These are phyloP conservation scores for Rhynchospora pubera DNA, from an alignment of 176 grass and related monocot genomes.

Conservation along the genomic window DNA sequence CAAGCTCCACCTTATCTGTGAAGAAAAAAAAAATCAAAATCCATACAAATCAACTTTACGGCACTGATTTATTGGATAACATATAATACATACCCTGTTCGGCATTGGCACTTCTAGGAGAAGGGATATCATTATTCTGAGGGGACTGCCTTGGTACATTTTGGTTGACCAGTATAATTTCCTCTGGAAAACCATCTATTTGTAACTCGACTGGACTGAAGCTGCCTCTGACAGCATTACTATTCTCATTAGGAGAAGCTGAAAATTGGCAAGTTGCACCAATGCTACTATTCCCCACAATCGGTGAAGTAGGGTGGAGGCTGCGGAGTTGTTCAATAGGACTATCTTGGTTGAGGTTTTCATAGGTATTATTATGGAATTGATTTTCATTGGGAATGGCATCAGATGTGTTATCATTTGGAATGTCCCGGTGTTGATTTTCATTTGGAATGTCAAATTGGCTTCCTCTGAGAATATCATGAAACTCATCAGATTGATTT, in stretches of 20 bases:
- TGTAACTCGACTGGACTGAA: background rate
- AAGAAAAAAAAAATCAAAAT: background rate
- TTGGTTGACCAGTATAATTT: background rate
- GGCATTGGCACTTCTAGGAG: background rate
- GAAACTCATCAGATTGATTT: slow-evolving; percentile 37
- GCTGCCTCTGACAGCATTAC: background rate
- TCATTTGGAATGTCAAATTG: background rate
- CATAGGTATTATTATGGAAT: background rate
- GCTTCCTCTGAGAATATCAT: slow-evolving; percentile 27
- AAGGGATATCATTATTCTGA: background rate
- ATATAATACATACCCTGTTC: background rate
- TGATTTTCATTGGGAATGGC: slow-evolving; percentile 6
- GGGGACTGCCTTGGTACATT: background rate
- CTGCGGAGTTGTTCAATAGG: slow-evolving; percentile 10
- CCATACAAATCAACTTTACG: background rate
- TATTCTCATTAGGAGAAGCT: background rate
- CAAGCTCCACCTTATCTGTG: background rate
- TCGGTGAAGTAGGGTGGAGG: background rate
- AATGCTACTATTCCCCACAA: background rate
- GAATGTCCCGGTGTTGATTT: background rate
- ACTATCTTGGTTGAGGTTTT: background rate
- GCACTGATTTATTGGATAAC: background rate
- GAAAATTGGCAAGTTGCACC: background rate
- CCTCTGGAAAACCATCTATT: background rate
- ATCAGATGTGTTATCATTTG: background rate